These are phyloP conservation scores for Suillus subluteus DNA, from an alignment of 768 basidiomycete species.

Conservation along the genomic window DNA sequence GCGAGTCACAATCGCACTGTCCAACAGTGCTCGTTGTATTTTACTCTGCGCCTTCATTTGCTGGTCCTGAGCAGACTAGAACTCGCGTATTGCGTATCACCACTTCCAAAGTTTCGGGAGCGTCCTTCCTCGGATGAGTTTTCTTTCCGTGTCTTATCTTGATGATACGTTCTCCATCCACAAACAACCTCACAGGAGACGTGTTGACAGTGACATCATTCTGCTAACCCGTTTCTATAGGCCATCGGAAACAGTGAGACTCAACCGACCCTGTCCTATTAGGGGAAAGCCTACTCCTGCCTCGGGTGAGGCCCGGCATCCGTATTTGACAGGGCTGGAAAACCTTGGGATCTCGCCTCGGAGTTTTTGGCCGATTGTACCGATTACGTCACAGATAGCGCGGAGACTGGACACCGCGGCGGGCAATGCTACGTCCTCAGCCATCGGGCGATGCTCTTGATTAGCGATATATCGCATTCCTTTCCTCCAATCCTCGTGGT, in stretches of 20 bases:
- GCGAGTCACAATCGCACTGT: not conserved
- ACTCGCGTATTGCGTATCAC: not conserved
- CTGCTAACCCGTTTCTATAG: conserved; percentile 26
- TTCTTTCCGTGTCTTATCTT: conserved; percentile 55
- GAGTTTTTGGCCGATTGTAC: not conserved
- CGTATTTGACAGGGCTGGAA: conserved; percentile 23
- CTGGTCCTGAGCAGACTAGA: not conserved
- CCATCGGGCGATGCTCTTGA: not conserved
- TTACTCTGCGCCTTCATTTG: not conserved
- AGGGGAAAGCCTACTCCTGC: conserved; percentile 43
- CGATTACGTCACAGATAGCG: not conserved
- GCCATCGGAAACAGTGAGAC: conserved; percentile 41
- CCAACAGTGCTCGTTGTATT: not conserved
- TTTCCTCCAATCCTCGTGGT: not conserved
- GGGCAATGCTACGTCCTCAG: not conserved
- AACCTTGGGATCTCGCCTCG: conserved; percentile 6
- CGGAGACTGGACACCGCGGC: not conserved
- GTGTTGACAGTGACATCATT: conserved; percentile 64
- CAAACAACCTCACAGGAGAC: conserved; percentile 42
- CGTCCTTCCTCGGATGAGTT: conserved; percentile 63
- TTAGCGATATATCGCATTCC: not conserved
- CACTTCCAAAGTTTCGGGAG: conserved; percentile 50
- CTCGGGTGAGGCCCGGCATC: conserved; percentile 23
- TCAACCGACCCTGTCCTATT: conserved; percentile 50
- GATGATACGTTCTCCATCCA: conserved; percentile 73